Base-by-base conservation (phyloP, 2,329 filamentous ascomycete genomes). In the Fusarium pseudonygamai region DNA sequence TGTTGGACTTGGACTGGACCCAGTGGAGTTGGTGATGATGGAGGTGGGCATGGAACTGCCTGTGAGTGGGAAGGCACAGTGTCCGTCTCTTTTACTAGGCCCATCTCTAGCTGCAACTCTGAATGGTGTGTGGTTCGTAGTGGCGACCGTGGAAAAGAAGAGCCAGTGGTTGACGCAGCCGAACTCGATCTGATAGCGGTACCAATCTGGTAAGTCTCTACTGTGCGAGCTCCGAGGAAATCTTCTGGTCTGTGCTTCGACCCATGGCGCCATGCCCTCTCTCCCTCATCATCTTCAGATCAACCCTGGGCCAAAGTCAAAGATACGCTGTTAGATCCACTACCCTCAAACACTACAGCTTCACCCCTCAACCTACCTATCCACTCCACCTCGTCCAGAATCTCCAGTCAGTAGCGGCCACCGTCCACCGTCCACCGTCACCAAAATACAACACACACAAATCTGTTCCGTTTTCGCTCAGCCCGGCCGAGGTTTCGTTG, bases 11-110 rank as follows among this genome's bases (percentile, higher is more conserved):
- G 32, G 32, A 34, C 32, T 34, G 56, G 56, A 30, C 30, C 73
- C 62, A 71, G 73, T 55, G 50, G 50, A 55, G 50, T 77, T 67
- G 71, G 67, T 74, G 76, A 74, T 77, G 76, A 75, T 72, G 66
- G 64, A 76, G 76, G 76, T 78, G 76, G 76, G 69, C 28, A 60
- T 63, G 65, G 58, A 58, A 69, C 58, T 64, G 34, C 20, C 50
- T 55, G 64, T 37, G 50, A 75, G 69, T 69, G 61, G 72, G 60
- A 71, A 68, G 37, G 52, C 72, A 70, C 67, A 70, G 66, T 71
- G 60, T 40, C 67, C 60, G 66, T 60, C 32, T 30, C 45, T 40
- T 36, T 49, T 40, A 15, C 40, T 50, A 46, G 40, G 50, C 26
- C 34, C 32, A 58, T 46, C 34, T 59, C 40, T 66, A 5, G 14